A percentile compares a stretch with the other conserved stretches of the same genome.
These are phyloP conservation scores for Nannizziopsis arthrosporioides DNA, from an alignment of 2,329 filamentous ascomycete species.

Conservation along the genomic window DNA sequence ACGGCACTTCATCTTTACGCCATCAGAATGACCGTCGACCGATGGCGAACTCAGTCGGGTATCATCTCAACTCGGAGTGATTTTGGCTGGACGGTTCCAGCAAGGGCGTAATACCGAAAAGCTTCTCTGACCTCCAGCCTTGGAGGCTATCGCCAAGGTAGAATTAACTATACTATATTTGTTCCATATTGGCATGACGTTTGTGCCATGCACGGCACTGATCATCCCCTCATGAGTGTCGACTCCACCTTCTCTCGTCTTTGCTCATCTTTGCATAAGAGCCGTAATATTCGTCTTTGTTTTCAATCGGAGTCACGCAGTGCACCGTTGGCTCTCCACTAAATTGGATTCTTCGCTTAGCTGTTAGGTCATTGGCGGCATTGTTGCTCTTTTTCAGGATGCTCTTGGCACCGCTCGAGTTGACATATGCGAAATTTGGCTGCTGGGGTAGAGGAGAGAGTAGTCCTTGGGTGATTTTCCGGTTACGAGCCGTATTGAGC, in stretches of 20 bases:
- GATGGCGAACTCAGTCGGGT: too few relatives aligned
- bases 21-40: too few relatives aligned
- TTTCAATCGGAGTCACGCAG: conserved; percentile 39
- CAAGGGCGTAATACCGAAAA: too few relatives aligned
- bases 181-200: background rate
- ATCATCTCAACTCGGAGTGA: too few relatives aligned
- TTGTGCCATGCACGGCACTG: background rate
- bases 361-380: conserved; percentile 13
- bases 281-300: conserved; percentile 39
- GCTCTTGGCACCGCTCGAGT: conserved; percentile 36
- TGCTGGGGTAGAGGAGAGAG: conserved; percentile 32
- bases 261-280: conserved; percentile 35
- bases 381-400: conserved; percentile 36
- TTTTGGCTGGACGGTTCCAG: too few relatives aligned
- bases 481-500: conserved; percentile 23
- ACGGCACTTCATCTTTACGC: too few relatives aligned
- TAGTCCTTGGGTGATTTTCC: conserved; percentile 26
- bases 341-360: conserved; percentile 34
- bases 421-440: conserved; percentile 33
- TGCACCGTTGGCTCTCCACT: conserved; percentile 34
- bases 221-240: background rate
- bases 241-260: conserved; percentile 37
- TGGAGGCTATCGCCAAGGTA: too few relatives aligned
- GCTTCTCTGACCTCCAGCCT: too few relatives aligned
- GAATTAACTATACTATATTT: background rate